Base-by-base conservation (phyloP, 352 stramenopile species). In the Globisporangium echinulatum region DNA sequence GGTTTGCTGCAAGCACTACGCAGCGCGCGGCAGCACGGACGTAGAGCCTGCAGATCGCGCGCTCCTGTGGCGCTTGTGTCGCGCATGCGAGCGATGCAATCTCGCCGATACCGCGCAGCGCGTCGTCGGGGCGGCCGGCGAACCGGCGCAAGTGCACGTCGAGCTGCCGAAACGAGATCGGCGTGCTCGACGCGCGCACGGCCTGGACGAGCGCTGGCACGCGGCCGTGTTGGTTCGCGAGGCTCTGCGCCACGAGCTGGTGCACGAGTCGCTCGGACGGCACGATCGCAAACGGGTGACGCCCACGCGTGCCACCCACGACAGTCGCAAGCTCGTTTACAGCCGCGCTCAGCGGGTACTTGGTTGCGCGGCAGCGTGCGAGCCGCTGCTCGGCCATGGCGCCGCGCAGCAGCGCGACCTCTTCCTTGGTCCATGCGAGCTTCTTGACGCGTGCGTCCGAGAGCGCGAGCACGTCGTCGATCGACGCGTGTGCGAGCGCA, bases 61-160 rank as follows among this genome's bases (percentile, higher is more conserved):
- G 68, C 58, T 92, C 82, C 52, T 88, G 72, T 1, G 59, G 54
- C 14, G 77, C 70, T 15, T 66, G 71, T 6, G 79, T 90, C 39
- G 63, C 69, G 50, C 63, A 66, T 15, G 66, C 49, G 15, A 82
- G 59, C n/a, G 72, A 85, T n/a, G 76, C 70, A 39, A 92, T 80
- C 37, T 90, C 80, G 9, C 58, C 44, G 37, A 88, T 70, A 48
- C 80, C 69, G 13, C 68, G 67, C 10, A 87, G 67, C 1, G 84
- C 84, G 38, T 91, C 82, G 52, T 91, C 79, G 0, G 84, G 84
- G 0, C 84, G 77, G 1, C 81, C 84, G 1, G 71, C 80, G 61
- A 86, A 92, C 25, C 74, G 64, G 15, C 81, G 82, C 52, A 92
- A 58, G 52, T 92, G 79, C 77, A 82, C 82, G 39, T 94, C 78